Conservation (phyloP, 306 rosid species). For the Malus sylvestris region DNA sequence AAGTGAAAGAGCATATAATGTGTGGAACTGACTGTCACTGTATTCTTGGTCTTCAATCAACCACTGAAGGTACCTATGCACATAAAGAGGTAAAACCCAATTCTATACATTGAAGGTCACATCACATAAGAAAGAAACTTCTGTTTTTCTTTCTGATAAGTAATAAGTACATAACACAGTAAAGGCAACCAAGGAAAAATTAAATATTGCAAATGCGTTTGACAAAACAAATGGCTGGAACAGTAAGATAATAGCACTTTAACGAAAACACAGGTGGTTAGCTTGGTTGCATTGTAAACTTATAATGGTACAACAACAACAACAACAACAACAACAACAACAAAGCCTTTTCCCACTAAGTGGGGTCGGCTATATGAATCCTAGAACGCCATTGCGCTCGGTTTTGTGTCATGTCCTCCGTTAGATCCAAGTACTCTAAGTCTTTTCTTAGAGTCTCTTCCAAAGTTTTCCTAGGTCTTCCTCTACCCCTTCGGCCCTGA, state of each 20-base stretch:
- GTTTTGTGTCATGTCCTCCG: too few species aligned
- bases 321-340: too few species aligned
- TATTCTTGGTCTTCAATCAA: conserved; percentile 91
- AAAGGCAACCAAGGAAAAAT: background rate
- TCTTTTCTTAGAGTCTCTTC: too few species aligned
- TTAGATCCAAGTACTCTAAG: too few species aligned
- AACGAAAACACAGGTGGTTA: background rate
- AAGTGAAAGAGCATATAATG: conserved; percentile 86
- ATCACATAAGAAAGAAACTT: background rate
- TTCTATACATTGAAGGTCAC: background rate
- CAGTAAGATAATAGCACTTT: background rate
- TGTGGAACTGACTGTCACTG: conserved; percentile 65
- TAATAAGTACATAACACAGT: background rate
- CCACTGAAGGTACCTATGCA: conserved; percentile 83
- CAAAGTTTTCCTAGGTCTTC: too few species aligned
- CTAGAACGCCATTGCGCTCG: too few species aligned
- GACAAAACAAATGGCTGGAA: background rate
- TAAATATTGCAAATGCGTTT: background rate
- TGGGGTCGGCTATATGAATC: too few species aligned
- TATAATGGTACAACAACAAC: background rate
- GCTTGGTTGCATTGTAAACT: background rate
- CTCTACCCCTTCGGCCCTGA: too few species aligned
- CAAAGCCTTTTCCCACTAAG: too few species aligned
- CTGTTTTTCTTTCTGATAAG: background rate
- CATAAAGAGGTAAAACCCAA: conserved; percentile 15